phyloP scores from a whole-genome alignment of 1,139 yeast species.

The Blastobotrys buckinghamii region DNA sequence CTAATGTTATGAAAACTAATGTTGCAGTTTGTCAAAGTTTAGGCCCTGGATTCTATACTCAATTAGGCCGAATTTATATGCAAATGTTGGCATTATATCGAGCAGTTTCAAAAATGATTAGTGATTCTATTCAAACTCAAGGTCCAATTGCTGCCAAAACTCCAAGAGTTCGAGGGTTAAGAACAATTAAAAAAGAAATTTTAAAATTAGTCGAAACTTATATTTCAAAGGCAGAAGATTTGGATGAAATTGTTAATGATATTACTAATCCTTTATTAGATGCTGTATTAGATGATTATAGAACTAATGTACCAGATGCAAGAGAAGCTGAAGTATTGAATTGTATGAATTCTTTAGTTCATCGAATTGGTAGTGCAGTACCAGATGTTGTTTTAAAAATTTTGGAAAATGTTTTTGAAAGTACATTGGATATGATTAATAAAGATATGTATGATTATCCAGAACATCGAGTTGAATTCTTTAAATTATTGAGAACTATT shows the following conservation, averaged over 20 bases:
- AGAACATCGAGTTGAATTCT: slow-evolving; percentile 95
- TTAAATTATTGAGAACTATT: slow-evolving; percentile 80
- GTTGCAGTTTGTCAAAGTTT: slow-evolving; percentile 89
- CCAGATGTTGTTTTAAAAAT: slow-evolving; percentile 88
- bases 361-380: slow-evolving; percentile 79
- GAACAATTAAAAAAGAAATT: slow-evolving; percentile 94
- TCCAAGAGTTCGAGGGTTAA: slow-evolving; percentile 88
- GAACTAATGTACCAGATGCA: slow-evolving; percentile 86
- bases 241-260: slow-evolving; percentile 78
- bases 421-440: slow-evolving; percentile 92
- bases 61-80: slow-evolving; percentile 76
- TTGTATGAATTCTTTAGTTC: slow-evolving; percentile 87
- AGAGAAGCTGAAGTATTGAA: slow-evolving; percentile 96
- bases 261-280: slow-evolving; percentile 77
- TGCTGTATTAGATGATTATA: slow-evolving; percentile 87
- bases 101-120: slow-evolving; percentile 87
- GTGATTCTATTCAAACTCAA: slow-evolving; percentile 69
- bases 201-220: slow-evolving; percentile 86
- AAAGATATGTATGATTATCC: slow-evolving; percentile 95
- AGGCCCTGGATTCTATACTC: slow-evolving; percentile 89
- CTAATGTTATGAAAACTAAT: slow-evolving; percentile 89
- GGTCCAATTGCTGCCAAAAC: slow-evolving; percentile 91
- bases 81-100: slow-evolving; percentile 87
- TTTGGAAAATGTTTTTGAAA: slow-evolving; percentile 86
- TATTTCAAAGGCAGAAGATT: slow-evolving; percentile 78